Base-by-base conservation (phyloP, 768 basidiomycete species). In the Cubamyces sp. region DNA sequence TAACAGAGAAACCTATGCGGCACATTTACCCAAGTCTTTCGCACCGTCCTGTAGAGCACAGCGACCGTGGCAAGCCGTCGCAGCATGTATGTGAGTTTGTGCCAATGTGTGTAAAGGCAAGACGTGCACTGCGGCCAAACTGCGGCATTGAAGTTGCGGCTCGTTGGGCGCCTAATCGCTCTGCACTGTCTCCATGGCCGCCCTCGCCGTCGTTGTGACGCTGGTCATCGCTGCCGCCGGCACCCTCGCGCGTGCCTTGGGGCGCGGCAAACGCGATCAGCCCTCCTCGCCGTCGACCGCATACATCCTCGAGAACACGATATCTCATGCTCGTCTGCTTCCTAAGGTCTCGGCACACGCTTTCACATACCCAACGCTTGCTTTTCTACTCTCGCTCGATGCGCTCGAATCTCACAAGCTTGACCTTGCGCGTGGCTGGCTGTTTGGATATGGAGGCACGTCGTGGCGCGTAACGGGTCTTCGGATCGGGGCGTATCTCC, bases 291-390 rank as follows among this genome's bases (percentile, higher is more conserved):
- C 47, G 25, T 7, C n/a, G 12, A 11, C 40, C 48, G 63, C 63
- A 18, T 86, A 84, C 69, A 73, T 87, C 61, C 73, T 87, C 37
- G 73, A 78, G 54, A 84, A 82, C 69, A 72, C 75, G 25, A 81
- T 87, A 42, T 79, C 80, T 0, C 87, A 88, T 69, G 75, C 78
- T 2, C 78, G 86, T 16, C 73, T 80, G 25, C 73, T 85, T 4
- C 87, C 87, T 0, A 61, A 63, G 12, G 67, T 73, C 11, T 75
- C 85, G 3, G 63, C 73, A 18, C 84, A 88, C 69, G 73, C 81
- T 0, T 90, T 88, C 69, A 78, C 76, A n/a, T 90, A 89, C 69
- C 81, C 84, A 0, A 84, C 85, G 2, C 67, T 87, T 12, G 81
- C 80, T 45, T 62, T 87, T 4, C 76, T 86, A 16, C 71, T 87